Evolutionary conservation across 306 rosid species (phyloP).

Genomic region (Cucurbita pepo): DNA sequence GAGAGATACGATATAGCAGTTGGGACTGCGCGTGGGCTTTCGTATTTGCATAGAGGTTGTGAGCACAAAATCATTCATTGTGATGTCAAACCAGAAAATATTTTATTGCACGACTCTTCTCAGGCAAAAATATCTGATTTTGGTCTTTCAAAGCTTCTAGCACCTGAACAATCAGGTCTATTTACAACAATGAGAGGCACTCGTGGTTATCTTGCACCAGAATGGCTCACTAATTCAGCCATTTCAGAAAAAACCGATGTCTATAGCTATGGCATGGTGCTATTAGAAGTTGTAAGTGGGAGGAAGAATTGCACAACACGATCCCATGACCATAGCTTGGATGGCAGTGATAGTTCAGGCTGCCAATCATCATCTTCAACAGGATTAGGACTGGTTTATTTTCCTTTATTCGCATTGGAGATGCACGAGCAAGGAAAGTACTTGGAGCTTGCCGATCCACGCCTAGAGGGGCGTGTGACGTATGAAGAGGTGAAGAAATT

Average conservation of each 20-base stretch:
- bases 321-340: conserved; percentile 49
- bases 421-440: conserved; percentile 73
- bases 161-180: conserved; percentile 64
- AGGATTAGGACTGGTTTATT: conserved; percentile 38
- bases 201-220: conserved; percentile 87
- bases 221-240: conserved; percentile 84
- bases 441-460: conserved; percentile 60
- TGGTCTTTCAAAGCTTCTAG: conserved; percentile 75
- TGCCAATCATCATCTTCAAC: conserved; percentile 41
- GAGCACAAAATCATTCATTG: conserved; percentile 79
- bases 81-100: conserved; percentile 86
- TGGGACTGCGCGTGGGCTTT: conserved; percentile 85
- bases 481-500: conserved; percentile 55
- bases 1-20: conserved; percentile 69
- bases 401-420: conserved; percentile 66
- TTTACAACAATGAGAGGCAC: conserved; percentile 97
- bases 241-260: conserved; percentile 84
- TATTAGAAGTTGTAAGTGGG: conserved; percentile 74
- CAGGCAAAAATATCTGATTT: conserved; percentile 85
- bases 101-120: conserved; percentile 57
- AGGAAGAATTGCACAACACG: conserved; percentile 48
- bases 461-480: conserved; percentile 55
- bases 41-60: conserved; percentile 72
- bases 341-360: conserved; percentile 36
- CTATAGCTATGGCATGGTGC: conserved; percentile 83